Conservation (phyloP, 805 yeast species). For the Schwanniomyces occidentalis region DNA sequence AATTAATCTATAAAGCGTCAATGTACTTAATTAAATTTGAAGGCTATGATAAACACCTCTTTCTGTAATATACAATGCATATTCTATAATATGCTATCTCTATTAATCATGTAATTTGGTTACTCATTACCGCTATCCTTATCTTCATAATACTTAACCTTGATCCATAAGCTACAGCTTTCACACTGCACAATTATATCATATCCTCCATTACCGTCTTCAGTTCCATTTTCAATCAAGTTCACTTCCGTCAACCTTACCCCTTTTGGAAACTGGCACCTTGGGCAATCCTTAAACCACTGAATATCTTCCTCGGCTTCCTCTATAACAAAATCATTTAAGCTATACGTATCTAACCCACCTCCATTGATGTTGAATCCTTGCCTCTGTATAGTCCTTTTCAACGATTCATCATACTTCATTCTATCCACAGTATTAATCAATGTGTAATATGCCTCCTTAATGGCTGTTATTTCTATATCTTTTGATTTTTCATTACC, state of each 20-base stretch:
- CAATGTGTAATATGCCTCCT: constrained; percentile 65
- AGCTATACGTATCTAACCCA: constrained; percentile 65
- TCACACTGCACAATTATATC: constrained; percentile 77
- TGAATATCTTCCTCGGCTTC: constrained; percentile 22
- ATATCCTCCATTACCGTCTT: constrained; percentile 51
- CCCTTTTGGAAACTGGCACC: constrained; percentile 56
- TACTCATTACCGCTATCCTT: constrained; percentile 12
- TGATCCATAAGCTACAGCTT: constrained; percentile 85
- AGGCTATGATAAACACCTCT: no score
- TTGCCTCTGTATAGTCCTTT: constrained; percentile 27
- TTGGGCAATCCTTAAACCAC: constrained; percentile 61
- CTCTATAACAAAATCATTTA: constrained; percentile 60
- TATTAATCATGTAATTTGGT: not conserved
- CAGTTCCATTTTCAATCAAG: constrained; percentile 53
- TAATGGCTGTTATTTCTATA: constrained; percentile 37
- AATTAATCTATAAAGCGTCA: no score
- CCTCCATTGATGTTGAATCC: constrained; percentile 55
- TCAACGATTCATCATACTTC: constrained; percentile 54
- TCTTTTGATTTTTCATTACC: constrained; percentile 10
- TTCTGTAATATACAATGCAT: no score
- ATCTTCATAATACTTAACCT: constrained; percentile 63
- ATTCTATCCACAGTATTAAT: constrained; percentile 38
- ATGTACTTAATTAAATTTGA: no score
- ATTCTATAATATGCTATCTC: no score
- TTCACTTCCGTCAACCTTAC: constrained; percentile 63